Evolutionary conservation across 176 grass and related monocot genomes (phyloP), one percentile per base, ranked within the genome.

Genomic region (Musa acuminata): DNA sequence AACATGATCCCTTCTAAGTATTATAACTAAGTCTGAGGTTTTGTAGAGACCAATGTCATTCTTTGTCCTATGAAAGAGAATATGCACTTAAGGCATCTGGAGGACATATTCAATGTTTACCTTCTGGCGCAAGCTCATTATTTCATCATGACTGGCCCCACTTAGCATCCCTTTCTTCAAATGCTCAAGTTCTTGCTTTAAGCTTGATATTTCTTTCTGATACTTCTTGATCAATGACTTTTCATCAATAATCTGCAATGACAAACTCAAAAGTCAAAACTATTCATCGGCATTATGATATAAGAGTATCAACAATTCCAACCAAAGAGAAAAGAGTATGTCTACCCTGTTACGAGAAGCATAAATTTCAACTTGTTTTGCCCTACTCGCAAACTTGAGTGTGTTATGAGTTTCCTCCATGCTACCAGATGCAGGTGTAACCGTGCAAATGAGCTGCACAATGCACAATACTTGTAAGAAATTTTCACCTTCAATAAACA

Each of bases 201-300:
- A 84, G 80, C 65, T 78, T n/a, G 88, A 86, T 84, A 99, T 99
- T 87, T 99, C 91, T 79, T 82, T 89, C 82, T 99, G 95, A 81
- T 99, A 99, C 84, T 99, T 99, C 82, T 99, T 99, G 72, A 99
- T 99, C 86, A 99, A 84, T 64, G 95, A 99, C 67, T 99, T 99
- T 25, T 99, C 95, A 72, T 99, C 95, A 72, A 99, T 89, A 67
- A 91, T 89, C 90, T 98, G 78, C 52, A 87, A 64, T 23, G 67
- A 77, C 52, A 88, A 78, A 74, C 1, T 64, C 64, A 66, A n/a
- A n/a, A n/a, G n/a, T n/a, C n/a, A n/a, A 62, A 50, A 13, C 1
- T 26, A 13, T 63, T 51, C 77, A 55, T 81, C 74, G 1, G 13
- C 51, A 54, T 62, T 55, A 25, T n/a, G 64, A 68, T 62, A 77